phyloP scores from a whole-genome alignment of 352 stramenopile genomes.

The Pythium diclinum region DNA sequence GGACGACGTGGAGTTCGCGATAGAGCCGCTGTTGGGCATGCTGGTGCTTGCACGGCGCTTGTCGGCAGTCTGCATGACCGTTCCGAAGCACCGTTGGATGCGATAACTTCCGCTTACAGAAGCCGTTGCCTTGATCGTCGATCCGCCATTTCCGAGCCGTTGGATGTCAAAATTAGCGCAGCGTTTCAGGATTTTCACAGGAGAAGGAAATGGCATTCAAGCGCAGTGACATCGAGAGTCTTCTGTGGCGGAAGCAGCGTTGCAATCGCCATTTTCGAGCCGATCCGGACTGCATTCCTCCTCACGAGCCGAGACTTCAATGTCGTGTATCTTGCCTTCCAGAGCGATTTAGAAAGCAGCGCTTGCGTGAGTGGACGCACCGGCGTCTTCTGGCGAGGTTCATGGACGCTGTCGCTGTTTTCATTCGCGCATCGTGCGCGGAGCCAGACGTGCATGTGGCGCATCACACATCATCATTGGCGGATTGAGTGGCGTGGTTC shows the following conservation, averaged over 20 bases:
- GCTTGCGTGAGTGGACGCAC: not conserved
- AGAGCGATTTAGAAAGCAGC: not conserved
- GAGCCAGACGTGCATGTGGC: not conserved
- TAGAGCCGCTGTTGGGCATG: not conserved
- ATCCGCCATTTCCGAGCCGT: conserved; percentile 6
- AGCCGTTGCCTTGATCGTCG: not conserved
- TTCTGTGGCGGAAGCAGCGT: not conserved
- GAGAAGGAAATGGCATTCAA: not conserved
- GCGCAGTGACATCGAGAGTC: not conserved
- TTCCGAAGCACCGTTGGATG: not conserved
- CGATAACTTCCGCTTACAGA: not conserved
- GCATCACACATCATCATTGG: not conserved
- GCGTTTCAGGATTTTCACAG: not conserved
- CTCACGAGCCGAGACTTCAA: too few relatives aligned
- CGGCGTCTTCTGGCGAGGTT: not conserved
- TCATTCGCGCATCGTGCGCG: not conserved
- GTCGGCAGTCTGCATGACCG: not conserved
- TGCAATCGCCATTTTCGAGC: not conserved
- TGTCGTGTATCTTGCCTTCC: not conserved
- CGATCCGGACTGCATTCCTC: not conserved
- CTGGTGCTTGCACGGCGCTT: not conserved
- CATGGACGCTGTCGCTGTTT: not conserved
- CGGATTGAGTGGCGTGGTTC: not conserved
- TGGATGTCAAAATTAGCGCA: not conserved
- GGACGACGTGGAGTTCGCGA: not conserved